Conservation (phyloP, 1,284 basidiomycete genomes). For the Pyrrhoderma lamaoense region DNA sequence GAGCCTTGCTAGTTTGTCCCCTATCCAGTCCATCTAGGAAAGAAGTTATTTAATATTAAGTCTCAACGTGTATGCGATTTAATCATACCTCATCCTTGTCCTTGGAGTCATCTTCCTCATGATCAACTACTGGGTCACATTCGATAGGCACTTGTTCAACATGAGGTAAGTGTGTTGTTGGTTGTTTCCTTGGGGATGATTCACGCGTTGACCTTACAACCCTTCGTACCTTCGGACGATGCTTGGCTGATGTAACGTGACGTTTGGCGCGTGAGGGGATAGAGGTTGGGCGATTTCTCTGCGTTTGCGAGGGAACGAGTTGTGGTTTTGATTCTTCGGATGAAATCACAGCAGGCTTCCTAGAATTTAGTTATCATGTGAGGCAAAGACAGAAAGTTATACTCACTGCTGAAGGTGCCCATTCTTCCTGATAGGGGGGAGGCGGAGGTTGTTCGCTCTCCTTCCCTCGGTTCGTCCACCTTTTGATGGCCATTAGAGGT, state of each 20-base stretch:
- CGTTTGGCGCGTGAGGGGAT: not conserved
- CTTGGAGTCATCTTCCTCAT: conserved; percentile 32
- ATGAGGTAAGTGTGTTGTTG: not conserved
- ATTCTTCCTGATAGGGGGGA: conserved; percentile 59
- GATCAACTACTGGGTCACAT: conserved; percentile 23
- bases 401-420: conserved; percentile 34
- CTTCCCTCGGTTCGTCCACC: conserved; percentile 67
- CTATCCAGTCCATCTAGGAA: conserved; percentile 69
- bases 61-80: no score
- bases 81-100: conserved; percentile 35
- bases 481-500: conserved; percentile 26
- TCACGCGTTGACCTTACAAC: not conserved
- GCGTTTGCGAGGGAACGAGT: not conserved
- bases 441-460: conserved; percentile 42
- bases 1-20: conserved; percentile 53
- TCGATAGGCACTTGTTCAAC: conserved; percentile 24
- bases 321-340: not conserved
- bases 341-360: not conserved
- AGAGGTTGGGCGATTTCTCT: conserved; percentile 1
- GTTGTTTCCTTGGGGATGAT: not conserved
- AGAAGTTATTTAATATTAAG: not conserved
- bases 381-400: not conserved
- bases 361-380: not conserved
- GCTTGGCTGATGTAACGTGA: conserved; percentile 1
- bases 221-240: conserved; percentile 3